These are phyloP conservation scores for Russula lepida DNA, from an alignment of 768 basidiomycete species.

Conservation along the genomic window DNA sequence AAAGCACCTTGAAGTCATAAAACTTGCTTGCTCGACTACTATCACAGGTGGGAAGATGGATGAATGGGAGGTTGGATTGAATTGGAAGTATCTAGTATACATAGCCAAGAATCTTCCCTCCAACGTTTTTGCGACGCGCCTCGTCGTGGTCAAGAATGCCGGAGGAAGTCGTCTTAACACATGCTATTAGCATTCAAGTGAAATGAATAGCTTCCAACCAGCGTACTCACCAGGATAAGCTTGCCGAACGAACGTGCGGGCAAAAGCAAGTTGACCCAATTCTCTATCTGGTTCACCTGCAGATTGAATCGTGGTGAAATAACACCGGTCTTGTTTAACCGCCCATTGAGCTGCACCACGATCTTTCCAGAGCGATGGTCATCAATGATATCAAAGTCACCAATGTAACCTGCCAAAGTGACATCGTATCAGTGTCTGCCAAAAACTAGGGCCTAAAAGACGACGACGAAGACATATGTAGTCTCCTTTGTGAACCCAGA, in stretches of 20 bases:
- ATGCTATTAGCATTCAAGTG: conserved; percentile 1
- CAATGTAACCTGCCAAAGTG: conserved; percentile 72
- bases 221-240: conserved; percentile 74
- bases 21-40: background rate
- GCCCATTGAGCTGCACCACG: conserved; percentile 95
- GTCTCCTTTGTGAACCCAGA: conserved; percentile 50
- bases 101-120: conserved; percentile 90
- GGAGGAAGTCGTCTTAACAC: conserved; percentile 79
- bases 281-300: conserved; percentile 84
- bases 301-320: conserved; percentile 99
- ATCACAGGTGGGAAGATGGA: background rate
- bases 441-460: background rate
- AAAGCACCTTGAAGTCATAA: background rate
- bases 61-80: background rate
- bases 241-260: conserved; percentile 95
- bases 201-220: background rate
- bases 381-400: conserved; percentile 97
- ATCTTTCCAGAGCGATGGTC: conserved; percentile 99
- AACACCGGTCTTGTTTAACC: conserved; percentile 98
- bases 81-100: conserved; percentile 54
- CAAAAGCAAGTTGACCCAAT: conserved; percentile 94
- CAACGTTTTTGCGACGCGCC: conserved; percentile 95
- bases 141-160: conserved; percentile 99
- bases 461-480: conserved; percentile 30
- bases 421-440: background rate